Base-by-base conservation (phyloP, 2,329 filamentous ascomycete species). In the Alternaria sp. region DNA sequence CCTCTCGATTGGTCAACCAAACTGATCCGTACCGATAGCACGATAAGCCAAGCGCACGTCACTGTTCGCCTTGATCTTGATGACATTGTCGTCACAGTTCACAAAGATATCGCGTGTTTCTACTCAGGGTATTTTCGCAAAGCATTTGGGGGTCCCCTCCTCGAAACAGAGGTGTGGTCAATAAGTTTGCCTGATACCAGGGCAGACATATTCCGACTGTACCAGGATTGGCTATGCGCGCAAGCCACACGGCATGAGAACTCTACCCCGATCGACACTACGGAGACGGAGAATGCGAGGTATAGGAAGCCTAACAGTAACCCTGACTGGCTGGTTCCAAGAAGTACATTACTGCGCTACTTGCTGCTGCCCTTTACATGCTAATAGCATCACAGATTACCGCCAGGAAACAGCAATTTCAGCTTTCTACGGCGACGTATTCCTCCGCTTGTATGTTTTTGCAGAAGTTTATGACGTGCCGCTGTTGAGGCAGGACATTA, bases 31-130 rank as follows among this genome's bases (percentile, higher is more conserved):
- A 41, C 15, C 37, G n/a, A 41, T 41, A 41, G 37, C 37, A 41
- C 15, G n/a, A 41, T 41, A 41, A 41, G 15, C 37, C 37, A 41
- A 41, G 37, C 37, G 37, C 37, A 41, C 37, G 37, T 41, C 37
- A 41, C 37, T 41, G 37, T 41, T 41, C 37, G 37, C 37, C 37
- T 41, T 41, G 37, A 41, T 10, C 37, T 47, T 47, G 44, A 21
- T 15, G 44, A 47, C 18, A 46, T 46, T 20, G 44, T 46, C 44
- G 21, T 55, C 30, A 57, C 46, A 43, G 25, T 57, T 7, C 43
- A 57, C 54, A 57, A 57, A 28, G 54, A 57, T n/a, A 18, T 57
- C 20, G 9, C 46, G 15, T 46, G 54, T 43, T 47, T 26, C 54
- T 21, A 57, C 41, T 57, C 54, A 12, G 21, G 26, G 14, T 57